These are phyloP conservation scores for Colletotrichum sidae DNA, from an alignment of 2,329 filamentous ascomycete genomes.

Conservation along the genomic window DNA sequence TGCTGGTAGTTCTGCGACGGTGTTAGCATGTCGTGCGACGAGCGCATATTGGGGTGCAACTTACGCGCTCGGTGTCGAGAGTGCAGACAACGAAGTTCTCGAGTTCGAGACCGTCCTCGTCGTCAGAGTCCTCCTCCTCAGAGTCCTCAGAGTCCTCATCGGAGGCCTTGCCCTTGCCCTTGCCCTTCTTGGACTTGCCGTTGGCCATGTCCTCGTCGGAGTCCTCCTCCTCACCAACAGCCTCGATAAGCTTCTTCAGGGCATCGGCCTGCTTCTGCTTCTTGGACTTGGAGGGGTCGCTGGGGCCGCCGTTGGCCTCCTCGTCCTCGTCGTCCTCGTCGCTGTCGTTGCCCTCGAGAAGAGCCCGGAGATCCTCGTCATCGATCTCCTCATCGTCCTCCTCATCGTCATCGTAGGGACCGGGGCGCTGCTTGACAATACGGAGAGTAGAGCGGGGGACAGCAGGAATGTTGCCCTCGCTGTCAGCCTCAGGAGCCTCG, in stretches of 20 bases:
- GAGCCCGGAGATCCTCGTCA: slow-evolving; percentile 71
- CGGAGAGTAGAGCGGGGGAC: slow-evolving; percentile 88
- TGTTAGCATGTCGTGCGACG: slow-evolving; percentile 11
- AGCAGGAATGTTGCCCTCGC: slow-evolving; percentile 69
- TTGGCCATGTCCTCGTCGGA: slow-evolving; percentile 79
- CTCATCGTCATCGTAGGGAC: slow-evolving; percentile 60
- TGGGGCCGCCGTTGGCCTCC: slow-evolving; percentile 88
- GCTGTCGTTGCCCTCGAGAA: slow-evolving; percentile 66
- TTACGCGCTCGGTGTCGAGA: slow-evolving; percentile 90
- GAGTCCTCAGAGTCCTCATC: slow-evolving; percentile 70
- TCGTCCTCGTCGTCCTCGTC: slow-evolving; percentile 55
- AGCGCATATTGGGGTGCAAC: slow-evolving; percentile 40
- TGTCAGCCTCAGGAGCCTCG: slow-evolving; percentile 75
- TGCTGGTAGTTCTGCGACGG: slow-evolving; percentile 87
- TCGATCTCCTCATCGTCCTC: slow-evolving; percentile 74
- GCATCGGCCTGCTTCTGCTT: slow-evolving; percentile 84
- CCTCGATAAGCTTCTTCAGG: slow-evolving; percentile 81
- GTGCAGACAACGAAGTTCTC: slow-evolving; percentile 97
- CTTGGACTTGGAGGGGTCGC: slow-evolving; percentile 90
- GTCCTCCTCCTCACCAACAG: slow-evolving; percentile 68
- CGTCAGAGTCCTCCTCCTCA: slow-evolving; percentile 62
- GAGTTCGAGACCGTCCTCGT: slow-evolving; percentile 74
- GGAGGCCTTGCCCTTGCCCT: slow-evolving; percentile 77
- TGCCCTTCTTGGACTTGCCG: slow-evolving; percentile 68
- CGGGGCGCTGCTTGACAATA: slow-evolving; percentile 81